Evolutionary conservation across 1,284 basidiomycete species (phyloP).

Genomic region (Apiotrichum porosum): DNA sequence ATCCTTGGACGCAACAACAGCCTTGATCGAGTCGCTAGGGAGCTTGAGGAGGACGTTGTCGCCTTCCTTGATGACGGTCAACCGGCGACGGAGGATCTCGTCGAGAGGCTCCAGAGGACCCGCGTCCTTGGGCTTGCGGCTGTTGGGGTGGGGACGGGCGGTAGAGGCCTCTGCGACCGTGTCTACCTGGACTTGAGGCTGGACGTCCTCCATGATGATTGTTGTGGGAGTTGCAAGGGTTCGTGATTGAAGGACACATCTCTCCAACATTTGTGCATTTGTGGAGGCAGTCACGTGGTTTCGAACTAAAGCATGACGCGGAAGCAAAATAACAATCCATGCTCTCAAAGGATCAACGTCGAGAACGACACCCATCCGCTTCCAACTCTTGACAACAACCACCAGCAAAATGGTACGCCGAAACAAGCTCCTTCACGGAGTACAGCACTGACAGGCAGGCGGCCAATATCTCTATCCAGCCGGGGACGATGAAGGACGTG

Average conservation of each 20-base stretch:
- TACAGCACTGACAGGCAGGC: conserved; percentile 26
- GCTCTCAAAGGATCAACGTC: not conserved
- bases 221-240: not conserved
- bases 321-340: not conserved
- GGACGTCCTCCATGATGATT: not conserved
- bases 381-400: too few relatives aligned
- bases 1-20: conserved; percentile 42
- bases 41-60: conserved; percentile 50
- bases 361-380: too few relatives aligned
- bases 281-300: not conserved
- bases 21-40: conserved; percentile 49
- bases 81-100: conserved; percentile 32
- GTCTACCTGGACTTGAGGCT: not conserved
- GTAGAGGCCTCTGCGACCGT: not conserved
- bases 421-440: not conserved
- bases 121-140: conserved; percentile 1
- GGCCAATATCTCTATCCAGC: conserved; percentile 49
- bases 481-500: conserved; percentile 64
- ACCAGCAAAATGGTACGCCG: conserved; percentile 10
- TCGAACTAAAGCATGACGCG: not conserved
- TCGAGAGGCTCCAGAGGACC: conserved; percentile 26
- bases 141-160: not conserved
- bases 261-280: too few relatives aligned
- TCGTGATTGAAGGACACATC: too few relatives aligned
- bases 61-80: conserved; percentile 45